phyloP scores from a whole-genome alignment of 192 early-diverging fungal species.

The Umbelopsis ramanniana region DNA sequence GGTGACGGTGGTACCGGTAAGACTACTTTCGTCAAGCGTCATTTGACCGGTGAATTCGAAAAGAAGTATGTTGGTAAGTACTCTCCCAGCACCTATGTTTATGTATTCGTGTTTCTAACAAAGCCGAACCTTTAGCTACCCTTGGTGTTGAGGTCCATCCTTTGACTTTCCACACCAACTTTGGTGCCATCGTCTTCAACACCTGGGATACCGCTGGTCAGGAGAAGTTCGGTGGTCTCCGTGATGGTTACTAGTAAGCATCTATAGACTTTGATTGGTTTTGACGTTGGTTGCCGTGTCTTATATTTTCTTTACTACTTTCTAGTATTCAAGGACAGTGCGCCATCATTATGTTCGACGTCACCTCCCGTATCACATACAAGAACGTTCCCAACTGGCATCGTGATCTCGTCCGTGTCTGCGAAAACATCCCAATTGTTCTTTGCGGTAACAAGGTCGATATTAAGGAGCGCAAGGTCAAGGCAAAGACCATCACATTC shows the following conservation, averaged over 20 bases:
- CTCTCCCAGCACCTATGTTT: neutral
- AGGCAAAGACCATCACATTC: constrained; percentile 99
- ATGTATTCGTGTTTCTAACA: too few species aligned
- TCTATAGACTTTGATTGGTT: neutral
- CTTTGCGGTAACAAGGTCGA: constrained; percentile 99
- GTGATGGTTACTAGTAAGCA: constrained; percentile 97
- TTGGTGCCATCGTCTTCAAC: constrained; percentile 96
- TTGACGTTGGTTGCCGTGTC: too few species aligned
- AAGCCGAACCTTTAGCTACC: constrained; percentile 71
- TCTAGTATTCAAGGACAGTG: constrained; percentile 97
- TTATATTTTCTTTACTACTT: too few species aligned
- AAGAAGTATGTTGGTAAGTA: constrained; percentile 98
- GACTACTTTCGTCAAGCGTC: constrained; percentile 99
- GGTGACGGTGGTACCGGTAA: constrained; percentile 99
- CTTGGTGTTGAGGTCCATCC: constrained; percentile 99
- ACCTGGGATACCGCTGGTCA: constrained; percentile 99
- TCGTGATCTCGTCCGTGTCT: constrained; percentile 98
- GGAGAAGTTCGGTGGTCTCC: constrained; percentile 99
- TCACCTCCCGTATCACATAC: constrained; percentile 99
- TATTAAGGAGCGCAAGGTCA: constrained; percentile 99
- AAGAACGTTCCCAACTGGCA: constrained; percentile 99
- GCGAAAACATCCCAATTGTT: constrained; percentile 99
- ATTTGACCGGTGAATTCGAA: constrained; percentile 99
- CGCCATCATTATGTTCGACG: constrained; percentile 99
- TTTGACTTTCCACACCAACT: constrained; percentile 97